Percentiles rank a stretch among this genome's conserved stretches.
Evolutionary conservation across 2,329 filamentous ascomycete genomes (phyloP).

Genomic region (Colletotrichum sojae): DNA sequence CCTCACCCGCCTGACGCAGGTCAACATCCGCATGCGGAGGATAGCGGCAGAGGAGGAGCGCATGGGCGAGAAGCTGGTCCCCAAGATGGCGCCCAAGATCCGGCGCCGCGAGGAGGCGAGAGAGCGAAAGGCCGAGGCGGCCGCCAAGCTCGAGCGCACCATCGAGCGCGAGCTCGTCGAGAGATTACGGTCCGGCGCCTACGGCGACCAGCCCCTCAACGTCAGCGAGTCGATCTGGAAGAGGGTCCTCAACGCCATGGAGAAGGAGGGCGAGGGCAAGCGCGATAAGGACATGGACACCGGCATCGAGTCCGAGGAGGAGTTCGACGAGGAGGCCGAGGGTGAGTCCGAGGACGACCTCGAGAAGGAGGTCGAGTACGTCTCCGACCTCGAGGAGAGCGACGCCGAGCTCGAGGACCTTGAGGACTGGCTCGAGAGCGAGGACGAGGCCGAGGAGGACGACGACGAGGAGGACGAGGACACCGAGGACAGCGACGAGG

Average conservation of each 20-base stretch:
- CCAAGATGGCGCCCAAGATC: slow-evolving; percentile 93
- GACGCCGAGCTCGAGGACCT: slow-evolving; percentile 81
- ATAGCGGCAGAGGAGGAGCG: slow-evolving; percentile 91
- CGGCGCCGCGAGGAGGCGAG: slow-evolving; percentile 80
- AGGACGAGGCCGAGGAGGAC: slow-evolving; percentile 70
- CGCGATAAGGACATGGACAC: slow-evolving; percentile 91
- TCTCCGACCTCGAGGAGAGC: slow-evolving; percentile 89
- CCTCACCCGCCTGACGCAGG: slow-evolving; percentile 91
- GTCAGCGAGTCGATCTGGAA: slow-evolving; percentile 97
- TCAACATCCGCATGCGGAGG: slow-evolving; percentile 84
- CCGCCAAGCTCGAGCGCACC: slow-evolving; percentile 93
- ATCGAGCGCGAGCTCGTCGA: slow-evolving; percentile 97
- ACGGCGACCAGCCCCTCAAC: slow-evolving; percentile 94
- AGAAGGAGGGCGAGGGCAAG: slow-evolving; percentile 86
- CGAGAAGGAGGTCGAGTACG: slow-evolving; percentile 88
- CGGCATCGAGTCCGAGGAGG: slow-evolving; percentile 84
- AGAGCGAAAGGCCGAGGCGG: slow-evolving; percentile 82
- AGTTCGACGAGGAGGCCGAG: slow-evolving; percentile 76
- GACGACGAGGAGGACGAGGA: slow-evolving; percentile 70
- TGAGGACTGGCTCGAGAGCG: slow-evolving; percentile 92
- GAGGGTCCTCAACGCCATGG: slow-evolving; percentile 92
- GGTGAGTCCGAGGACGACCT: slow-evolving; percentile 76
- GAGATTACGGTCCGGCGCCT: slow-evolving; percentile 89
- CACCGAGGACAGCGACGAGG: slow-evolving; percentile 70
- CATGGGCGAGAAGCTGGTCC: slow-evolving; percentile 88